phyloP scores from a whole-genome alignment of 768 basidiomycete species.

The Suillus weaverae region DNA sequence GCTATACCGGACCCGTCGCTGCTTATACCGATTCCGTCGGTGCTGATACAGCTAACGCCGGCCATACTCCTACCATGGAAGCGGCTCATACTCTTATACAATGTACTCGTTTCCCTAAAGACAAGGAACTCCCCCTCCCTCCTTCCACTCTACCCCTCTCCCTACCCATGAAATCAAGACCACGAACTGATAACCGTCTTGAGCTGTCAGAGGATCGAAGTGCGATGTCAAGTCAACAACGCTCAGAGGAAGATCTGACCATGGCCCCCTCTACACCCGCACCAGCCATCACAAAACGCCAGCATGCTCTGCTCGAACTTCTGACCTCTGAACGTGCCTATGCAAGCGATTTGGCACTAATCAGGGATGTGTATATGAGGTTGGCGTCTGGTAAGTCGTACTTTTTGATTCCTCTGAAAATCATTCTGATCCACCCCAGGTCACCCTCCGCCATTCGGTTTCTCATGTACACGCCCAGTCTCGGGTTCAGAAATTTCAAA shows the following conservation, averaged over 20 bases:
- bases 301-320: conserved; percentile 76
- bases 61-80: conserved; percentile 6
- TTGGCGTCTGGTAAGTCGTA: conserved; percentile 64
- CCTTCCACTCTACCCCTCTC: conserved; percentile 16
- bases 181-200: conserved; percentile 22
- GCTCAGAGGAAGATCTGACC: conserved; percentile 19
- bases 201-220: conserved; percentile 14
- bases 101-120: conserved; percentile 13
- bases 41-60: neutral
- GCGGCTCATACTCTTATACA: neutral
- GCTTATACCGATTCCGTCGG: conserved; percentile 3
- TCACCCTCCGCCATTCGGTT: conserved; percentile 39
- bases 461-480: conserved; percentile 27
- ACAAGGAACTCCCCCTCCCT: conserved; percentile 32
- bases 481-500: conserved; percentile 20
- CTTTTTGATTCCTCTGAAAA: conserved; percentile 5
- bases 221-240: conserved; percentile 21
- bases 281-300: conserved; percentile 58
- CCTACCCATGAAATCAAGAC: conserved; percentile 15
- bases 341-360: conserved; percentile 78
- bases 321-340: conserved; percentile 80
- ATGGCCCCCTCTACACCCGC: conserved; percentile 32
- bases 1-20: conserved; percentile 1
- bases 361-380: conserved; percentile 77
- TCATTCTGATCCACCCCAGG: conserved; percentile 30